Conservation (phyloP, 768 basidiomycete genomes). For the Nidularia pulvinata region DNA sequence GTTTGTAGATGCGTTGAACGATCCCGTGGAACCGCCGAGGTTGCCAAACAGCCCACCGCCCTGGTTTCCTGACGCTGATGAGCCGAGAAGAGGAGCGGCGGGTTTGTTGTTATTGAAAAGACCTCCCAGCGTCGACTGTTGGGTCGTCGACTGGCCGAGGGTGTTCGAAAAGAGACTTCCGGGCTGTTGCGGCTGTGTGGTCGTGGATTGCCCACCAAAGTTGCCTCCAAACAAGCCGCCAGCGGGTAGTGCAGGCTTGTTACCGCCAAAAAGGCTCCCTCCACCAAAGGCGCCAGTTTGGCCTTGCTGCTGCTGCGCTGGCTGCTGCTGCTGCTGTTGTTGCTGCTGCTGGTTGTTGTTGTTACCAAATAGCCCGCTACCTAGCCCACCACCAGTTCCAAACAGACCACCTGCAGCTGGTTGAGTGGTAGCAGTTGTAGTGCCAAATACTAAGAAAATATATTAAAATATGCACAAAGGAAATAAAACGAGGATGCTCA, state of each 20-base stretch:
- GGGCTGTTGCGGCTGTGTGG: slow-evolving; percentile 20
- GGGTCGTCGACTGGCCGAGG: slow-evolving; percentile 39
- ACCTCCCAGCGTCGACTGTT: slow-evolving; percentile 43
- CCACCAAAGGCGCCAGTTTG: slow-evolving; percentile 24
- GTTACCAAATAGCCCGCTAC: slow-evolving; percentile 3
- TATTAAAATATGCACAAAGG: not conserved
- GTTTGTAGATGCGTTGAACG: slow-evolving; percentile 35
- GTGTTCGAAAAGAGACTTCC: slow-evolving; percentile 48
- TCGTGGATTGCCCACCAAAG: slow-evolving; percentile 37
- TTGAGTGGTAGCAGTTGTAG: slow-evolving; percentile 1
- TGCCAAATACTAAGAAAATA: slow-evolving; percentile 9
- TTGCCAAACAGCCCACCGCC: slow-evolving; percentile 39
- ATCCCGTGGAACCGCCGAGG: not conserved
- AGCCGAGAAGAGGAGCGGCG: slow-evolving; percentile 44
- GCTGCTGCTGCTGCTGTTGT: slow-evolving; percentile 28
- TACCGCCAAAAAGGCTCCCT: slow-evolving; percentile 34
- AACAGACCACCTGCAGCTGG: not conserved
- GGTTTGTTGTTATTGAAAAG: slow-evolving; percentile 55
- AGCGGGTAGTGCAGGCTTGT: slow-evolving; percentile 35
- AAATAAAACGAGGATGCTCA: slow-evolving; percentile 6
- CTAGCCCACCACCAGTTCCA: not conserved
- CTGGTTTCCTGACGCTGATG: slow-evolving; percentile 34
- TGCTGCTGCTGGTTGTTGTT: slow-evolving; percentile 22
- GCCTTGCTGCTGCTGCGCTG: slow-evolving; percentile 12
- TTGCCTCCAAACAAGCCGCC: slow-evolving; percentile 32